Percentiles rank a stretch among this genome's conserved stretches.
Evolutionary conservation across 495 filamentous ascomycete genomes (phyloP).

Genomic region (Neurospora cerealis): DNA sequence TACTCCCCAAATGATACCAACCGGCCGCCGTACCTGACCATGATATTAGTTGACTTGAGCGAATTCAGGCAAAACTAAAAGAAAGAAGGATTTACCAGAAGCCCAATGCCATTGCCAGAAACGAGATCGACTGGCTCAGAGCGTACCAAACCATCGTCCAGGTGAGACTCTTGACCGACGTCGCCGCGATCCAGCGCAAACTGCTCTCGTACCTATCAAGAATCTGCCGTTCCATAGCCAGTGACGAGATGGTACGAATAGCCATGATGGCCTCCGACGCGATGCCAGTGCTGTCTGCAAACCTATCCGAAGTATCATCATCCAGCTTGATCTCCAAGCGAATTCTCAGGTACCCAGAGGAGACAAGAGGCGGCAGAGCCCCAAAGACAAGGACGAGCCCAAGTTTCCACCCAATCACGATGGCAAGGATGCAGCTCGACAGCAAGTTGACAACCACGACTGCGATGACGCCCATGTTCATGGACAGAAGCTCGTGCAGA

Average conservation of each 20-base stretch:
- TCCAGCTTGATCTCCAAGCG: constrained; percentile 44
- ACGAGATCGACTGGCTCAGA: constrained; percentile 30
- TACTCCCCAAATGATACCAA: constrained; percentile 28
- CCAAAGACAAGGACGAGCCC: constrained; percentile 34
- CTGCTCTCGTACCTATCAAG: constrained; percentile 26
- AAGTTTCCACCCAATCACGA: constrained; percentile 45
- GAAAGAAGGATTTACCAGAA: constrained; percentile 17
- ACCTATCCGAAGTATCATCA: constrained; percentile 36
- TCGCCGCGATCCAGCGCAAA: constrained; percentile 21
- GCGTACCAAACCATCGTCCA: constrained; percentile 28
- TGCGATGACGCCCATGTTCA: constrained; percentile 38
- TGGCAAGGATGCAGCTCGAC: constrained; percentile 35
- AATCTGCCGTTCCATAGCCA: constrained; percentile 45
- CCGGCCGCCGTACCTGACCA: constrained; percentile 23
- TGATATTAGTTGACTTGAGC: background rate
- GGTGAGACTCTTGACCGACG: constrained; percentile 25
- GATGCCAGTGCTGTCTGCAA: constrained; percentile 44
- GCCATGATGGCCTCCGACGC: constrained; percentile 46
- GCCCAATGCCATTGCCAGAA: constrained; percentile 30
- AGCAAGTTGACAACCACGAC: constrained; percentile 36
- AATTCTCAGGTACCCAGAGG: constrained; percentile 37
- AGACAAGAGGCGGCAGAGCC: constrained; percentile 31
- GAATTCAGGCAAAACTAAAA: background rate
- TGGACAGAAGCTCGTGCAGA: constrained; percentile 49
- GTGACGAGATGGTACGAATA: constrained; percentile 44